phyloP scores from a whole-genome alignment of 202 grass and related monocot species.

The Hordeum pubiflorum region DNA sequence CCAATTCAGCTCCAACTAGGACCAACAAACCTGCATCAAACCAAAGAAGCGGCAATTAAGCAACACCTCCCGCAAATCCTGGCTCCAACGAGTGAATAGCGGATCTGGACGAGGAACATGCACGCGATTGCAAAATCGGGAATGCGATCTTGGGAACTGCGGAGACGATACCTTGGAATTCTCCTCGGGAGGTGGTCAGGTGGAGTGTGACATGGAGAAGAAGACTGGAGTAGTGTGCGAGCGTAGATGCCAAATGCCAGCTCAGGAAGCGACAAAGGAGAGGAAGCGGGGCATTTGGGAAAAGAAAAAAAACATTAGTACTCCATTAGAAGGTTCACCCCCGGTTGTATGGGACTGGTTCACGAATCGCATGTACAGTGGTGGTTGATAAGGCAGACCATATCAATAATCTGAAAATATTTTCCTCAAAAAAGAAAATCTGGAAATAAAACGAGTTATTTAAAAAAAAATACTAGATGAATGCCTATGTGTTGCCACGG shows the following conservation, averaged over 20 bases:
- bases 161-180: constrained; percentile 17
- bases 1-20: not conserved
- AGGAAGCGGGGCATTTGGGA: not conserved
- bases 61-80: constrained; percentile 23
- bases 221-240: too few species aligned
- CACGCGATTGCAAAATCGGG: not conserved
- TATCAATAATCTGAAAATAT: too few species aligned
- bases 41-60: constrained; percentile 29
- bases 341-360: constrained; percentile 5
- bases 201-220: constrained; percentile 3
- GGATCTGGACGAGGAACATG: constrained; percentile 37
- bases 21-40: constrained; percentile 29
- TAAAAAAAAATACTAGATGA: too few species aligned
- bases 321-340: not conserved
- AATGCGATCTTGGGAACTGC: constrained; percentile 9
- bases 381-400: too few species aligned
- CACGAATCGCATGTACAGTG: not conserved
- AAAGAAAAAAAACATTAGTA: not conserved
- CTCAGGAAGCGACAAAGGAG: constrained; percentile 3
- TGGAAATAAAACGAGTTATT: too few species aligned
- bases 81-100: not conserved
- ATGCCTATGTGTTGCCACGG: too few species aligned
- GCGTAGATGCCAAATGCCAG: constrained; percentile 13
- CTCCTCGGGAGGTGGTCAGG: constrained; percentile 7
- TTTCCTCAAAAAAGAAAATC: too few species aligned